These are phyloP conservation scores for Xylariaceae sp. DNA, from an alignment of 2,329 filamentous ascomycete species.

Conservation along the genomic window DNA sequence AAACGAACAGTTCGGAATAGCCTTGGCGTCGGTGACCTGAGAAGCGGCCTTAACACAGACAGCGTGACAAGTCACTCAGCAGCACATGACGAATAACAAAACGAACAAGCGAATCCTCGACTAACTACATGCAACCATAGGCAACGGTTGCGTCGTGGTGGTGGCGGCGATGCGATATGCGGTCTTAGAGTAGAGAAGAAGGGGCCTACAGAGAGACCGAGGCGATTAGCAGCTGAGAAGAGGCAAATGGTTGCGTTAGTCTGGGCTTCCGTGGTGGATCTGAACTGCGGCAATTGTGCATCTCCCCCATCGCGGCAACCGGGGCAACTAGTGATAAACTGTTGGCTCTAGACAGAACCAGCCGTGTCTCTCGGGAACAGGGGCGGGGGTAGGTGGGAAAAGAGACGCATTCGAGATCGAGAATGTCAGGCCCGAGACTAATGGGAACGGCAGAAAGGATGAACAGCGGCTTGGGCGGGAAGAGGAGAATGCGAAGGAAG, in stretches of 20 bases:
- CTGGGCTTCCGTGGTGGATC: constrained; percentile 9
- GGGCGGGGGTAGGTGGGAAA: constrained; percentile 1
- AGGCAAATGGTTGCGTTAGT: constrained; percentile 7
- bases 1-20: too few relatives aligned
- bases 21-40: too few relatives aligned
- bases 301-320: constrained; percentile 13
- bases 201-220: constrained; percentile 8
- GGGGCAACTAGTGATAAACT: neutral
- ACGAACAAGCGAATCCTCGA: too few relatives aligned
- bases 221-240: constrained; percentile 14
- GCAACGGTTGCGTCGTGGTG: neutral
- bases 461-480: neutral
- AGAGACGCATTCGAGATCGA: constrained; percentile 1
- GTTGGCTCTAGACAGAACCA: too few relatives aligned
- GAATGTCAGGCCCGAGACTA: neutral
- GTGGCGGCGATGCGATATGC: neutral
- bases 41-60: too few relatives aligned
- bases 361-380: neutral
- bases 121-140: too few relatives aligned
- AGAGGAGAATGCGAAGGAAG: too few relatives aligned
- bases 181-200: neutral
- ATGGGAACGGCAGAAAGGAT: constrained; percentile 5
- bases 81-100: too few relatives aligned
- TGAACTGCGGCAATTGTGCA: constrained; percentile 5
- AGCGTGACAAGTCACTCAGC: too few relatives aligned